Evolutionary conservation across 352 stramenopile genomes (phyloP).

Genomic region (Thraustotheca clavata): DNA sequence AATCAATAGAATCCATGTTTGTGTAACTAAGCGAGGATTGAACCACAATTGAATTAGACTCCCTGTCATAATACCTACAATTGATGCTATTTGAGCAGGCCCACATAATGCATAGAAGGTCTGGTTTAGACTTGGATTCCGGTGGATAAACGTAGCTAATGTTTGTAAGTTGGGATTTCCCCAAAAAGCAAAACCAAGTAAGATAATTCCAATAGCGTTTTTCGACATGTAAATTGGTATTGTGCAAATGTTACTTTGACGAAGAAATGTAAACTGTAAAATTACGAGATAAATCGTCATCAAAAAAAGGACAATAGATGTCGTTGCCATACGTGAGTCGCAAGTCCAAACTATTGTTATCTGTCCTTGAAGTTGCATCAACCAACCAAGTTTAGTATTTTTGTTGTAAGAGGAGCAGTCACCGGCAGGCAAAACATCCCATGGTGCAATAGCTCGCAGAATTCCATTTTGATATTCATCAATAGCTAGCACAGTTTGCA

Average conservation of each 20-base stretch:
- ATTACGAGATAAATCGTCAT: constrained; percentile 19
- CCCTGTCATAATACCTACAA: constrained; percentile 25
- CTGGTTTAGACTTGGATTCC: background rate
- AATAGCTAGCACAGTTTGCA: constrained; percentile 21
- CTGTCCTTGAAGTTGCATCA: constrained; percentile 20
- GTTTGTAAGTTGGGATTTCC: constrained; percentile 23
- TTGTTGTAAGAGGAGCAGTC: constrained; percentile 21
- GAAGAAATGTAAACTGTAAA: constrained; percentile 20
- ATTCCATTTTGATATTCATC: constrained; percentile 26
- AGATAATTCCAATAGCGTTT: constrained; percentile 16
- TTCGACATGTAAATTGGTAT: constrained; percentile 24
- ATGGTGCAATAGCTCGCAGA: constrained; percentile 23
- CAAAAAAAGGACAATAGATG: constrained; percentile 23
- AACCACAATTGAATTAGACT: constrained; percentile 23
- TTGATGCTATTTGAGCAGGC: constrained; percentile 20
- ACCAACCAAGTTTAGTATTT: constrained; percentile 19
- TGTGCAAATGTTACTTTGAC: constrained; percentile 15
- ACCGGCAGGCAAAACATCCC: constrained; percentile 19
- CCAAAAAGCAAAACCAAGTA: constrained; percentile 21
- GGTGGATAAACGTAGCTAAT: constrained; percentile 22
- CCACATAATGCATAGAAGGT: constrained; percentile 17
- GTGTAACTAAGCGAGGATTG: constrained; percentile 19
- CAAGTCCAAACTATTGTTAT: constrained; percentile 22
- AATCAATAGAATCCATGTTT: constrained; percentile 17
- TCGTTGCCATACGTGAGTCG: constrained; percentile 23